Conservation (phyloP, 1,284 basidiomycete species). For the Boletus calvinii region DNA sequence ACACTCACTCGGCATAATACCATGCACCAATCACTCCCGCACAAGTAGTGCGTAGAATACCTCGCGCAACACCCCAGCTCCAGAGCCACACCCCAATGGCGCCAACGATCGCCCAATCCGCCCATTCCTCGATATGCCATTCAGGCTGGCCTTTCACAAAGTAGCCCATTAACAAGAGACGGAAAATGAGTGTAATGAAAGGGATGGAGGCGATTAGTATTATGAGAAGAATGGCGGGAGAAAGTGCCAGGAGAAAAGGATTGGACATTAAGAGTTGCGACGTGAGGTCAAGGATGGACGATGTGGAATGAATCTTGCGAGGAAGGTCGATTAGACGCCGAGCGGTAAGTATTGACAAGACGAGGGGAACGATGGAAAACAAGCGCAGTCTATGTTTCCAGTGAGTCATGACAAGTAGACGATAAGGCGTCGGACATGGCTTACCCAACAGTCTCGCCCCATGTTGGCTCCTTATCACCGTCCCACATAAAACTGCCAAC, state of each 20-base stretch:
- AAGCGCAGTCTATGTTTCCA: constrained; percentile 56
- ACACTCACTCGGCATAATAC: constrained; percentile 82
- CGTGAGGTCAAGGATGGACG: constrained; percentile 77
- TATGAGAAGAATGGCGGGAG: constrained; percentile 72
- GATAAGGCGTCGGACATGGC: constrained; percentile 27
- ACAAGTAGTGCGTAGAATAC: constrained; percentile 74
- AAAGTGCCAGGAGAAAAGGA: constrained; percentile 80
- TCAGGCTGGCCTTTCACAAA: constrained; percentile 46
- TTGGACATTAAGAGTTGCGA: constrained; percentile 77
- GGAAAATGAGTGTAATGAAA: constrained; percentile 82
- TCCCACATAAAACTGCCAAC: constrained; percentile 89
- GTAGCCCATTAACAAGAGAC: constrained; percentile 75
- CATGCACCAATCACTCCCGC: constrained; percentile 87
- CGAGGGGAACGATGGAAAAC: constrained; percentile 75
- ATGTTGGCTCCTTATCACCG: constrained; percentile 63
- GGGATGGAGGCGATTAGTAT: constrained; percentile 79
- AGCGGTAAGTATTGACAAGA: constrained; percentile 68
- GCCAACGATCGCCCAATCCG: constrained; percentile 76
- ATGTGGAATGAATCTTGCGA: constrained; percentile 65
- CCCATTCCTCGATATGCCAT: constrained; percentile 79
- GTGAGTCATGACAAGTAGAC: constrained; percentile 3
- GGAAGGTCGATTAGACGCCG: constrained; percentile 69
- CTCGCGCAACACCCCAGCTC: constrained; percentile 88
- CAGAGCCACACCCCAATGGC: constrained; percentile 80
- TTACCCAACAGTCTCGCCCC: constrained; percentile 81